Base-by-base conservation (phyloP, 768 basidiomycete genomes). In the Daedaleopsis sinensis region DNA sequence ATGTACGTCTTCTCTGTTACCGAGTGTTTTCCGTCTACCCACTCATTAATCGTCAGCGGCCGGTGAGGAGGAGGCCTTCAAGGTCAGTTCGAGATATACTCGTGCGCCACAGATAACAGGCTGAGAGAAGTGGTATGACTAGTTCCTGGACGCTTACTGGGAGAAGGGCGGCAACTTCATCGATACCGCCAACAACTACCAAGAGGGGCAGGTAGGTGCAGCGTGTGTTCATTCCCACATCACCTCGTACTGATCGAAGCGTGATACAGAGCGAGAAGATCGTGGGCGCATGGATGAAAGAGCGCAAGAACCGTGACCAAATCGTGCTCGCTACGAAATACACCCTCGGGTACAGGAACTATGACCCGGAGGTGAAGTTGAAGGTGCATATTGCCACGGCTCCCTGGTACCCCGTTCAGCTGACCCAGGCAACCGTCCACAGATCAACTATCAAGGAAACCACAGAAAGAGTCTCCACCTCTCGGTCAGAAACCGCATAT, bases 121-220 rank as follows among this genome's bases (percentile, higher is more conserved):
- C 27, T 21, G 43, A 39, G 43, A 76, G 21, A 57, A 66, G 8
- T 23, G 13, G 19, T 70, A 38, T 27, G 78, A 79, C 67, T 67
- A 79, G 68, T 70, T 83, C 7, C 73, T 84, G 7, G 80, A 84
- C 50, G 74, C 75, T 3, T 81, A 65, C 63, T 75, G 67, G 37
- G 74, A 80, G 5, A 73, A 73, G 0, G 82, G 83, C 4, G 82
- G 82, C 5, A 80, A 82, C 69, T 78, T 77, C 56, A 77, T 83
- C 60, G 79, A 81, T 27, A 81, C 82, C 3, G 76, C 81, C 7
- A 82, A 78, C 52, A 65, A 63, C 57, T 66, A 69, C 18, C 61
- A 57, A 42, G 35, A 52, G 13, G 35, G 46, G 9, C 24, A 61
- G 39, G 54, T 57, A 2, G 16, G 50, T 24, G 13, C 47, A 49